Evolutionary conservation across 768 basidiomycete genomes (phyloP).

Genomic region (Phaeolepiota aurea): DNA sequence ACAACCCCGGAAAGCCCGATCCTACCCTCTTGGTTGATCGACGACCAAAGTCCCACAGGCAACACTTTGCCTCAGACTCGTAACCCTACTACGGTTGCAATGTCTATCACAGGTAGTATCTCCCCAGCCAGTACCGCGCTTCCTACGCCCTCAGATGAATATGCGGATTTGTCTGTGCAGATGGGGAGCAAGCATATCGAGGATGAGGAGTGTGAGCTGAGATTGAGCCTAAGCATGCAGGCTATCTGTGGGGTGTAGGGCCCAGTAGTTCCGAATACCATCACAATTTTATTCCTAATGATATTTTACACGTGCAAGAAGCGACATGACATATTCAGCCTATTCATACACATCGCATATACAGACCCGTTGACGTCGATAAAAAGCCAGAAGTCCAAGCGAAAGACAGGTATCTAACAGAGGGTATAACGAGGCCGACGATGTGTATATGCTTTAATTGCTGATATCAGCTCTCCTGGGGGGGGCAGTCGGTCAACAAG

Average conservation of each 20-base stretch:
- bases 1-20: slow-evolving; percentile 17
- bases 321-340: too few relatives aligned
- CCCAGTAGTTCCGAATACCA: not conserved
- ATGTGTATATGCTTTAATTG: not conserved
- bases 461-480: not conserved
- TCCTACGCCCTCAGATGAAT: slow-evolving; percentile 21
- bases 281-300: not conserved
- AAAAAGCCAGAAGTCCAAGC: not conserved
- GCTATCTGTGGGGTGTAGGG: slow-evolving; percentile 11
- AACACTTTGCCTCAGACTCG: slow-evolving; percentile 13
- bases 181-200: slow-evolving; percentile 1
- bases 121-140: slow-evolving; percentile 20
- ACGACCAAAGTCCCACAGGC: slow-evolving; percentile 15
- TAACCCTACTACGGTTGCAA: slow-evolving; percentile 16
- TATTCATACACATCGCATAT: not conserved
- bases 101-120: slow-evolving; percentile 10
- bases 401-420: not conserved
- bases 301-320: not conserved
- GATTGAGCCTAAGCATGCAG: slow-evolving; percentile 10
- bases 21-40: slow-evolving; percentile 8
- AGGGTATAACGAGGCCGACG: not conserved
- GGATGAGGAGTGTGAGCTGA: slow-evolving; percentile 7
- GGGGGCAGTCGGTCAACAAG: too few relatives aligned
- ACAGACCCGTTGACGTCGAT: not conserved
- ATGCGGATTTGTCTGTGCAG: not conserved